Evolutionary conservation across 108 stramenopile species (phyloP).

Genomic region (Cyclostephanos tholiformis): DNA sequence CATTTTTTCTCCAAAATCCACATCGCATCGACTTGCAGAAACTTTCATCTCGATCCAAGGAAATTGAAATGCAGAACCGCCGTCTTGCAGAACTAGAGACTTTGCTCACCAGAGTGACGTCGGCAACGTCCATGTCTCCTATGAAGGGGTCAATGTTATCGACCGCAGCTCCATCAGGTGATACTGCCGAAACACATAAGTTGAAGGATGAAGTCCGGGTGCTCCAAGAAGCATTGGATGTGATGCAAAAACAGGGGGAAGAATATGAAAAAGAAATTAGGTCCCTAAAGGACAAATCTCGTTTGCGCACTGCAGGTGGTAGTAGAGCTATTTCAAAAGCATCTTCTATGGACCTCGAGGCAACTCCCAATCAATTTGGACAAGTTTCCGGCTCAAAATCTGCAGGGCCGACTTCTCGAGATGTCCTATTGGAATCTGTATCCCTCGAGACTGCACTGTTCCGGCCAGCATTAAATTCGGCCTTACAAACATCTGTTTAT

Average conservation of each 20-base stretch:
- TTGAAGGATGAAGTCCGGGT: constrained; percentile 71
- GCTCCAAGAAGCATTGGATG: constrained; percentile 82
- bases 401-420: constrained; percentile 24
- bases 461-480: constrained; percentile 73
- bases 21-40: constrained; percentile 24
- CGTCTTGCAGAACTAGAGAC: constrained; percentile 74
- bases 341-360: constrained; percentile 33
- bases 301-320: constrained; percentile 45
- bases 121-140: constrained; percentile 49
- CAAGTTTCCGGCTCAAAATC: constrained; percentile 16
- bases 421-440: constrained; percentile 31
- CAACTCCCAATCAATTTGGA: constrained; percentile 31
- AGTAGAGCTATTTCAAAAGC: constrained; percentile 37
- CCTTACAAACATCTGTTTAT: constrained; percentile 63
- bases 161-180: constrained; percentile 31
- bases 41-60: constrained; percentile 70
- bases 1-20: neutral
- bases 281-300: constrained; percentile 69
- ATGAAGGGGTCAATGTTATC: constrained; percentile 46
- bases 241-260: constrained; percentile 75
- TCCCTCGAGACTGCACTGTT: constrained; percentile 72
- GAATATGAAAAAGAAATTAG: constrained; percentile 84
- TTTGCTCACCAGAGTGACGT: constrained; percentile 60
- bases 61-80: constrained; percentile 73
- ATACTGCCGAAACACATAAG: constrained; percentile 50